Conservation (phyloP, 164 flowering plant species). For the Taxillus chinensis region DNA sequence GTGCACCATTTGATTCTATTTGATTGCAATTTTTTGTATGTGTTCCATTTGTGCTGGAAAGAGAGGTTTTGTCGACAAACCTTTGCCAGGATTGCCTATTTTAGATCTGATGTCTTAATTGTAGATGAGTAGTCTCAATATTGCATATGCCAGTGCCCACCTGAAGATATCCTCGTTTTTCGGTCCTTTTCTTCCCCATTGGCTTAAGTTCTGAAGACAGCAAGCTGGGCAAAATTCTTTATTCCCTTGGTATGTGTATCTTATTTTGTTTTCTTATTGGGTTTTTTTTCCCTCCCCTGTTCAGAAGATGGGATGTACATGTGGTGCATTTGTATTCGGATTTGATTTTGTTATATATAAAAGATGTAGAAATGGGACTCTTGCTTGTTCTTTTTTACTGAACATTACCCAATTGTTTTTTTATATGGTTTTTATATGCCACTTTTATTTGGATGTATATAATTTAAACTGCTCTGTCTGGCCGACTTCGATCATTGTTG, state of each 20-base stretch:
- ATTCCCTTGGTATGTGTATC: slow-evolving; percentile 25
- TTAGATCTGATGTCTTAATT: slow-evolving; percentile 10
- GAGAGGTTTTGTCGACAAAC: slow-evolving; percentile 1
- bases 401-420: too few species aligned
- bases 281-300: slow-evolving; percentile 1
- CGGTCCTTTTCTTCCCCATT: slow-evolving; percentile 3
- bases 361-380: not conserved
- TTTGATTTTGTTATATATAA: slow-evolving; percentile 6
- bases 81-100: not conserved
- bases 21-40: slow-evolving; percentile 2
- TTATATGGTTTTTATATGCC: too few species aligned
- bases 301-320: slow-evolving; percentile 18
- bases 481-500: too few species aligned
- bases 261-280: slow-evolving; percentile 6
- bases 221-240: slow-evolving; percentile 36
- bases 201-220: slow-evolving; percentile 17
- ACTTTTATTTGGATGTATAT: too few species aligned
- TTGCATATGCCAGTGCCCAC: slow-evolving; percentile 18
- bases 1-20: slow-evolving; percentile 2
- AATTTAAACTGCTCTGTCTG: too few species aligned
- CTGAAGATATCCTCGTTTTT: slow-evolving; percentile 24
- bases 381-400: too few species aligned
- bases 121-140: slow-evolving; percentile 11
- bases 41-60: not conserved
- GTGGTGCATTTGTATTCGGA: slow-evolving; percentile 16